Base-by-base conservation (phyloP, 768 basidiomycete genomes). In the Xerocomus brunneocitrinus region DNA sequence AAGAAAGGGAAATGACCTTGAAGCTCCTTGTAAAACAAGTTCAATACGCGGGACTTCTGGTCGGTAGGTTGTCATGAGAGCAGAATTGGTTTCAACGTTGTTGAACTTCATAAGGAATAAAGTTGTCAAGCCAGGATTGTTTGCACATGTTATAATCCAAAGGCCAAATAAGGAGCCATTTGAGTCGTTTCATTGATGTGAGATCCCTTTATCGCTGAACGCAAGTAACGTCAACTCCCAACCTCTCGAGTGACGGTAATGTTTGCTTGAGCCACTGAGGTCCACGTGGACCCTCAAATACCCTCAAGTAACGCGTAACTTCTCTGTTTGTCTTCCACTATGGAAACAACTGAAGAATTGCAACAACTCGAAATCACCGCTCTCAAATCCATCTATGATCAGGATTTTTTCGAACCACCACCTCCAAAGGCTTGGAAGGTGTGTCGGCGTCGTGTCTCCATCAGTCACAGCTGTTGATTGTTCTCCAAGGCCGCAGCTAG, bases 391-490 rank as follows among this genome's bases (percentile, higher is more conserved):
- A 93, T 92, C 56, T 92, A 87, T 72, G 85, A 77, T 59, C 80
- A 86, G 56, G 84, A 91, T 63, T 91, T 89, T 63, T 76, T 83
- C 25, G 80, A 87, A 62, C 79, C 78, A 50, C 85, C 84, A 22
- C 83, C 88, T 14, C 85, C 86, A 31, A 89, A 82, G 63, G 90
- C 81, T 47, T 93, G 91, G 90, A 91, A 90, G 79, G 89, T 88
- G 36, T 10, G 54, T 50, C 22, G 5, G 14, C 8, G 8, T 31
- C 22, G 71, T 67, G 8, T 44, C 34, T 28, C 31, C 14, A 42
- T 25, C 48, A 25, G 13, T 14, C 27, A 53, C 49, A 34, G 32
- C 44, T 28, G 38, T 49, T 52, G 44, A 58, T 55, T 0, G 43
- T 57, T 43, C 14, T 19, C 34, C 2, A 54, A 91, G 89, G 82